These are phyloP conservation scores for Podila epigama DNA, from an alignment of 192 early-diverging fungal genomes.

Conservation along the genomic window DNA sequence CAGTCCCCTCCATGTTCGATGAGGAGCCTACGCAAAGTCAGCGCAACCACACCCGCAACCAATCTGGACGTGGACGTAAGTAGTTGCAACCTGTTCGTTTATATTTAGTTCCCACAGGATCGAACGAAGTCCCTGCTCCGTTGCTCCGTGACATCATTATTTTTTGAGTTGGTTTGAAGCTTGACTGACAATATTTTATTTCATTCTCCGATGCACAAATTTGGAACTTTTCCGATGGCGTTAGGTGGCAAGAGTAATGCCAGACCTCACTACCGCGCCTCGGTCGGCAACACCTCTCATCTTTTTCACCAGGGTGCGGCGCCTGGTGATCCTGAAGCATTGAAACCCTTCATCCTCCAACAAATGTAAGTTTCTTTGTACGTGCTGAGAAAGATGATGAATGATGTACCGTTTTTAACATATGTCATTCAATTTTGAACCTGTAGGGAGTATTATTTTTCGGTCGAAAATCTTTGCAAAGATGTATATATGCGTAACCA, in stretches of 20 bases:
- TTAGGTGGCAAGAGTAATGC: slow-evolving; percentile 20
- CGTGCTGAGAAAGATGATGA: not conserved
- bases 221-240: slow-evolving; percentile 7
- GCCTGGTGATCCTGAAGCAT: slow-evolving; percentile 35
- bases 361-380: slow-evolving; percentile 60
- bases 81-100: not conserved
- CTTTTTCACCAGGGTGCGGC: slow-evolving; percentile 11
- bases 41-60: slow-evolving; percentile 23
- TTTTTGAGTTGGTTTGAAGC: not conserved
- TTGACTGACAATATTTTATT: not conserved
- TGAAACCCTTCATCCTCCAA: slow-evolving; percentile 66
- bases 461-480: slow-evolving; percentile 95
- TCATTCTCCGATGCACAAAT: not conserved
- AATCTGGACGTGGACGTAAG: slow-evolving; percentile 39
- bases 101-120: not conserved
- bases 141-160: not conserved
- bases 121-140: not conserved
- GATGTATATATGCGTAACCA: slow-evolving; percentile 94
- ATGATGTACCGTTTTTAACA: not conserved
- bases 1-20: slow-evolving; percentile 43
- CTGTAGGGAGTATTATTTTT: slow-evolving; percentile 94
- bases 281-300: slow-evolving; percentile 29
- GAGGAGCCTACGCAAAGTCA: slow-evolving; percentile 25
- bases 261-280: slow-evolving; percentile 30
- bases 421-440: not conserved